Base-by-base conservation (phyloP, 1,284 basidiomycete genomes). In the Coriolopsis trogii region DNA sequence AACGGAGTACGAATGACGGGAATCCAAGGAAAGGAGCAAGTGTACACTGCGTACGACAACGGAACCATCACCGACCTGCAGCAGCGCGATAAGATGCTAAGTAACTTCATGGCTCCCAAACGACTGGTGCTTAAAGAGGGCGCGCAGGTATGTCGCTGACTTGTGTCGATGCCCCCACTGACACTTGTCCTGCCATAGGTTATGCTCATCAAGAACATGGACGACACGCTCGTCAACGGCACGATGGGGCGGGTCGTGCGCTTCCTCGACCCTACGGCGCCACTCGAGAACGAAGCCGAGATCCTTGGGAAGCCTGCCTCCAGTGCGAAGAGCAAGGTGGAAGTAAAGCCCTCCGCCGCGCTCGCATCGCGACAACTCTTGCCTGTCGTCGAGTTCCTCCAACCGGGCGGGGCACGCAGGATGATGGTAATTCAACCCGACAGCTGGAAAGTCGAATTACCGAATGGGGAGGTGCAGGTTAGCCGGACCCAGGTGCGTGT, bases 391-490 rank as follows among this genome's bases (percentile, higher is more conserved):
- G 67, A 70, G 40, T 74, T 74, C 54, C 61, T 63, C 6, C 56
- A 65, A 42, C 62, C 68, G 15, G 61, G 62, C 48, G 83, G 82
- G 5, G 70, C 63, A 23, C 74, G 51, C 39, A 56, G 70, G 67
- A 62, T 70, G 67, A 66, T 78, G 49, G 59, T 82, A 28, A 72
- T 85, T 21, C 67, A 78, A 53, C 80, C 84, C 10, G 93, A 96
- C 59, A 70, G 66, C 7, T 97, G 91, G 83, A 96, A 93, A 72
- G 82, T 89, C 3, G 93, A 96, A 67, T 75, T 91, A 29, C 89
- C 90, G 13, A 87, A 75, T 64, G 93, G 93, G 1, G 89, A 94
- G 66, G 67, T 93, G 12, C 90, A 93, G 67, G 88, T 87, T 23
- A 75, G 73, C 52, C 73, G 92, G 58, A 75, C 71, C 2, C 92